phyloP scores from a whole-genome alignment of 2,329 filamentous ascomycete genomes.

The Stagonosporopsis vannaccii region DNA sequence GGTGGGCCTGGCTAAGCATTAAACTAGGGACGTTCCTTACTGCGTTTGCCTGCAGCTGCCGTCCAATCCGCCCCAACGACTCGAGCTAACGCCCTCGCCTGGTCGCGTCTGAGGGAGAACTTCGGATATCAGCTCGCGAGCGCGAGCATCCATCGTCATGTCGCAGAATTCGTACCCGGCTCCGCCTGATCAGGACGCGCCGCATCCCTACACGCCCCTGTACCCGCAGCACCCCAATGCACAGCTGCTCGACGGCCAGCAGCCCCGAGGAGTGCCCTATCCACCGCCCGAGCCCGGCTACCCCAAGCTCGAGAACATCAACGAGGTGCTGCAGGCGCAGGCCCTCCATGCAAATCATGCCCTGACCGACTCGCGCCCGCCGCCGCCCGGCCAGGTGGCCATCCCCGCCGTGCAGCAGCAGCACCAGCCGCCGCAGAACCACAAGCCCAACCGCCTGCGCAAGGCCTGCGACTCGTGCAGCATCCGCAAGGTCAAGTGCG shows the following conservation, averaged over 20 bases:
- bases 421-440: slow-evolving; percentile 24
- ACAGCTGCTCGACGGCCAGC: slow-evolving; percentile 16
- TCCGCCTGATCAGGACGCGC: slow-evolving; percentile 17
- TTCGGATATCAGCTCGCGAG: slow-evolving; percentile 11
- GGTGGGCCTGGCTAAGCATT: slow-evolving; percentile 1
- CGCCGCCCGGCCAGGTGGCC: slow-evolving; percentile 21
- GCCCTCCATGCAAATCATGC: slow-evolving; percentile 47
- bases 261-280: slow-evolving; percentile 8
- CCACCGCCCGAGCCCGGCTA: slow-evolving; percentile 27
- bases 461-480: slow-evolving; percentile 54
- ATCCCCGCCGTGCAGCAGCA: slow-evolving; percentile 14
- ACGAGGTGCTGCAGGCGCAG: slow-evolving; percentile 47
- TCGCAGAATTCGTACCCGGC: slow-evolving; percentile 18
- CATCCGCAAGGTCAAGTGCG: slow-evolving; percentile 62
- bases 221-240: slow-evolving; percentile 20
- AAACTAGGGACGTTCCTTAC: neutral
- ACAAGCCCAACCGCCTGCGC: slow-evolving; percentile 48
- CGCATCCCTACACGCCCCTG: slow-evolving; percentile 18
- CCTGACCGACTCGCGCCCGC: slow-evolving; percentile 35
- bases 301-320: slow-evolving; percentile 47
- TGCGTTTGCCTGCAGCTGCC: neutral
- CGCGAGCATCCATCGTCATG: slow-evolving; percentile 17
- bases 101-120: slow-evolving; percentile 12
- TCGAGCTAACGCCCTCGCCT: slow-evolving; percentile 16
- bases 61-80: neutral